Evolutionary conservation across 257 asterid species (phyloP).

Genomic region (Gentiana dahurica): DNA sequence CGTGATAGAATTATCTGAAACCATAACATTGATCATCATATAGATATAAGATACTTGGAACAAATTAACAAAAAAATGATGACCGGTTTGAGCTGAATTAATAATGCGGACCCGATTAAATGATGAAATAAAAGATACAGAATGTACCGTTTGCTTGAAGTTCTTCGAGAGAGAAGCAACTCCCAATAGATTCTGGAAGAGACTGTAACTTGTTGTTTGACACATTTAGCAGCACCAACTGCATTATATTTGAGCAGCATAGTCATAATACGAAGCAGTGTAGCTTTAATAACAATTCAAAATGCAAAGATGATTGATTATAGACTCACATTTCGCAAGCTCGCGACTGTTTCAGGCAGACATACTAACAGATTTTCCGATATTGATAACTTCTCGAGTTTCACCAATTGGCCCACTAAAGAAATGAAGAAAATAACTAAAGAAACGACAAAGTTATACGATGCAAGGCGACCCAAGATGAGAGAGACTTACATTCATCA

Average conservation of each 20-base stretch:
- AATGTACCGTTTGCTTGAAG: slow-evolving; percentile 87
- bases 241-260: slow-evolving; percentile 13
- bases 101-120: slow-evolving; percentile 1
- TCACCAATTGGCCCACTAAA: slow-evolving; percentile 98
- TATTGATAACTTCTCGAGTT: slow-evolving; percentile 76
- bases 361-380: slow-evolving; percentile 47
- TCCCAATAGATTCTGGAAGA: slow-evolving; percentile 93
- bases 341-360: slow-evolving; percentile 95
- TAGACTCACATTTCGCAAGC: slow-evolving; percentile 88
- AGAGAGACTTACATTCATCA: slow-evolving; percentile 65
- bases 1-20: slow-evolving; percentile 69
- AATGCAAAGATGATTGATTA: slow-evolving; percentile 5
- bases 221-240: slow-evolving; percentile 82
- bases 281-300: too few relatives aligned
- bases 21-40: slow-evolving; percentile 8
- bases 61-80: background rate
- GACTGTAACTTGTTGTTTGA: slow-evolving; percentile 70
- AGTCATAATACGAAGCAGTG: background rate
- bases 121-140: slow-evolving; percentile 10
- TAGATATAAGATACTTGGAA: background rate
- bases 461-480: slow-evolving; percentile 6
- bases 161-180: slow-evolving; percentile 93
- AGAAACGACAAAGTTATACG: slow-evolving; percentile 6
- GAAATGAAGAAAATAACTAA: slow-evolving; percentile 9
- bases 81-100: background rate